Conservation (phyloP, 1,284 basidiomycete genomes). For the Mycena sp. region DNA sequence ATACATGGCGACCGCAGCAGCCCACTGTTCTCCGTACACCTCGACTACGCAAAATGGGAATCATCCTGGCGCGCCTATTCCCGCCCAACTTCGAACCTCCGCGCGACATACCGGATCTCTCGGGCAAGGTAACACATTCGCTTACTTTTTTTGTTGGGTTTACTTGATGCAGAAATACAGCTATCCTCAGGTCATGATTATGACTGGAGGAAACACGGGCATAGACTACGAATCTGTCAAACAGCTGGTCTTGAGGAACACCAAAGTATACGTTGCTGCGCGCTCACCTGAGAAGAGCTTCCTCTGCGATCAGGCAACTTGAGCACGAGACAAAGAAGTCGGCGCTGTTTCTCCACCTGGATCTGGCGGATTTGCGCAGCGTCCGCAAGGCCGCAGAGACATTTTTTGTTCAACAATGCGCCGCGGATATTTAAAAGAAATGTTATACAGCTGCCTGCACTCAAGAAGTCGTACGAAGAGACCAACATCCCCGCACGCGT, state of each 20-base stretch:
- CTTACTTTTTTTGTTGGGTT: neutral
- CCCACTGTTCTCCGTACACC: no score
- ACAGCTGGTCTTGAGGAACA: slow-evolving; percentile 60
- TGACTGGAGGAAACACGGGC: slow-evolving; percentile 10
- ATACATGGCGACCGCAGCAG: no score
- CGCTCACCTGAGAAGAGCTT: slow-evolving; percentile 55
- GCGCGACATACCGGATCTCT: slow-evolving; percentile 19
- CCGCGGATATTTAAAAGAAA: no score
- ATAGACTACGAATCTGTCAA: slow-evolving; percentile 21
- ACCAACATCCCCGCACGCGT: slow-evolving; percentile 48
- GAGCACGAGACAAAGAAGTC: slow-evolving; percentile 51
- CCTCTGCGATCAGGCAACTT: slow-evolving; percentile 59
- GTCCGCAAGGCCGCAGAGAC: slow-evolving; percentile 47
- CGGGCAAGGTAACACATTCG: neutral
- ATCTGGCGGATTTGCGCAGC: slow-evolving; percentile 61
- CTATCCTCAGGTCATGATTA: neutral
- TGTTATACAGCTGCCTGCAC: slow-evolving; percentile 39
- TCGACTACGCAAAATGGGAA: neutral
- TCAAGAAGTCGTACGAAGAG: slow-evolving; percentile 48
- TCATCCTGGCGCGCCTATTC: neutral
- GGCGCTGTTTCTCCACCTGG: slow-evolving; percentile 61
- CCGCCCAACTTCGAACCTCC: slow-evolving; percentile 2
- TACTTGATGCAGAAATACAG: neutral
- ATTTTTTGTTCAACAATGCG: slow-evolving; percentile 55
- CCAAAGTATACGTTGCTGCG: slow-evolving; percentile 69